Conservation (phyloP, 2,329 filamentous ascomycete species). For the Chrysosporium keratinophilum region DNA sequence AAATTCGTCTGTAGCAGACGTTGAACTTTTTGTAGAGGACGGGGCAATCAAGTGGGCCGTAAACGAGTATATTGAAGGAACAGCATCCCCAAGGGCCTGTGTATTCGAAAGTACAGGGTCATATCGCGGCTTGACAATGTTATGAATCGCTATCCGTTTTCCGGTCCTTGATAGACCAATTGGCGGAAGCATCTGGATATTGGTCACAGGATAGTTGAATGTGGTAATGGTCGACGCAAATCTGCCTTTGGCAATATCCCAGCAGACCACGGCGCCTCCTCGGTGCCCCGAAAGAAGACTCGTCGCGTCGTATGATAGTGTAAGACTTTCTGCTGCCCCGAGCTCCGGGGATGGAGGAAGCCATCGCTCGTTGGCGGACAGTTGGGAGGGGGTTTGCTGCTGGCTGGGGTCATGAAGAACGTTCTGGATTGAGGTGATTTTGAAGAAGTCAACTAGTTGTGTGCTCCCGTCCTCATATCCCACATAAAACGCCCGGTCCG, state of each 20-base stretch:
- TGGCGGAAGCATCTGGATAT: constrained; percentile 62
- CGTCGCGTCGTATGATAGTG: constrained; percentile 72
- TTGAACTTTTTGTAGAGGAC: constrained; percentile 12
- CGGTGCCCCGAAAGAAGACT: constrained; percentile 69
- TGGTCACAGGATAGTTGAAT: constrained; percentile 73
- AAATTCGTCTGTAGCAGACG: constrained; percentile 22
- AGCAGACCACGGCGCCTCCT: constrained; percentile 66
- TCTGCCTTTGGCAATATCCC: constrained; percentile 64
- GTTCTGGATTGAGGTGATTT: constrained; percentile 37
- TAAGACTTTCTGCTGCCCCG: constrained; percentile 57
- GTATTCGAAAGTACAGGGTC: constrained; percentile 31
- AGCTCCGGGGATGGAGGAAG: constrained; percentile 50
- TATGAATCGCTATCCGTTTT: constrained; percentile 39
- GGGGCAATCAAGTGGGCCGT: constrained; percentile 29
- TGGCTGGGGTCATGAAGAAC: constrained; percentile 27
- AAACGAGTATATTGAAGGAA: constrained; percentile 37
- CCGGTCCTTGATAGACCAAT: constrained; percentile 36
- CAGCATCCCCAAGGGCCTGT: constrained; percentile 26
- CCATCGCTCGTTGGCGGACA: constrained; percentile 35
- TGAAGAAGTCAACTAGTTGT: constrained; percentile 67
- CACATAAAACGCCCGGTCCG: constrained; percentile 69
- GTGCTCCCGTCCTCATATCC: constrained; percentile 71
- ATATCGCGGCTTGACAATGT: constrained; percentile 64
- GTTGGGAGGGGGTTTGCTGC: constrained; percentile 34
- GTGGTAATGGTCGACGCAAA: constrained; percentile 58